phyloP scores from a whole-genome alignment of 192 early-diverging fungal genomes.

The Mortierella hygrophila region DNA sequence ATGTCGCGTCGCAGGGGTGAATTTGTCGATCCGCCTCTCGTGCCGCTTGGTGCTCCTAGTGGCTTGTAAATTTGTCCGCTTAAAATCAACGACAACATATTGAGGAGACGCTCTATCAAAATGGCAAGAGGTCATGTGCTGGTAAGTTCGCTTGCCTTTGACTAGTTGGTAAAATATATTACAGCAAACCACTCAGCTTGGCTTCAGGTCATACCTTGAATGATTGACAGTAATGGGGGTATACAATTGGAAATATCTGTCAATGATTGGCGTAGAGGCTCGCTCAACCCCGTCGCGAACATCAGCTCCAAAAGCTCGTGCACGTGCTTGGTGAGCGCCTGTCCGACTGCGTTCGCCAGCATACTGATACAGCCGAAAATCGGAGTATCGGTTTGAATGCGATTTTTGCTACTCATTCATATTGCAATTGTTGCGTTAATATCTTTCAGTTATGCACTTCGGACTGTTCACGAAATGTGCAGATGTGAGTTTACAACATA shows the following conservation, averaged over 20 bases:
- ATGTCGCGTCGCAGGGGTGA: constrained; percentile 51
- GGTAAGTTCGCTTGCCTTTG: not conserved
- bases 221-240: constrained; percentile 81
- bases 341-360: constrained; percentile 92
- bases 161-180: not conserved
- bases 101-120: constrained; percentile 80
- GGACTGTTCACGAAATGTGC: not conserved
- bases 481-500: constrained; percentile 22
- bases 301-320: constrained; percentile 91
- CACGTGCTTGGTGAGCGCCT: constrained; percentile 88
- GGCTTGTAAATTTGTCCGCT: constrained; percentile 84
- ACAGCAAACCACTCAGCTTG: not conserved
- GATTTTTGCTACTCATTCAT: constrained; percentile 57
- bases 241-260: constrained; percentile 85
- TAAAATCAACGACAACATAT: constrained; percentile 89
- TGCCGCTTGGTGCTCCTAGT: constrained; percentile 71
- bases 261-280: constrained; percentile 85
- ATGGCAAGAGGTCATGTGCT: not conserved
- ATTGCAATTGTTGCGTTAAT: not conserved
- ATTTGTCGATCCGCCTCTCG: constrained; percentile 13
- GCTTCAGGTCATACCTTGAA: constrained; percentile 80
- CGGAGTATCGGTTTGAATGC: constrained; percentile 69
- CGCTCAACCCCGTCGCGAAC: constrained; percentile 90
- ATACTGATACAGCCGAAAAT: constrained; percentile 90
- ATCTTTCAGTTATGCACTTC: not conserved